phyloP scores from a whole-genome alignment of 495 filamentous ascomycete species.

The Lasiosphaeria hispida region DNA sequence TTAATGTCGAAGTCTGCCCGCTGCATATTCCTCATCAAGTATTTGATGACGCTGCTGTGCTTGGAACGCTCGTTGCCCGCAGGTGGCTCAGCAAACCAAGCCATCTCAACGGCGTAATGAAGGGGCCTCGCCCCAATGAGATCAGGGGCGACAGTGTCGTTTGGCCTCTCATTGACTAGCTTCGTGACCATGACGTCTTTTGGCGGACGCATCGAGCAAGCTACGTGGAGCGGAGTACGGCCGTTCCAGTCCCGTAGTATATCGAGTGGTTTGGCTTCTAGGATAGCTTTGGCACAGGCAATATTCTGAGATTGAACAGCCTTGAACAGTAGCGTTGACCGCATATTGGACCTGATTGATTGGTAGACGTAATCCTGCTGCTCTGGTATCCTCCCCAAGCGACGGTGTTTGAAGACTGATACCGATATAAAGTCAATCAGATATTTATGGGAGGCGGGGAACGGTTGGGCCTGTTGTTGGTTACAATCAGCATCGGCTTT shows the following conservation, averaged over 20 bases:
- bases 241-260: background rate
- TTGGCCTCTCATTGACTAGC: conserved; percentile 5
- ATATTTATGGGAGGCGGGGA: background rate
- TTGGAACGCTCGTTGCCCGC: background rate
- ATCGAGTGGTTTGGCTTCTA: background rate
- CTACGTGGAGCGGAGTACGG: conserved; percentile 12
- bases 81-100: background rate
- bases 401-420: conserved; percentile 5
- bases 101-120: conserved; percentile 4
- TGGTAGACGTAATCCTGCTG: conserved; percentile 13
- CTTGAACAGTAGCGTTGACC: conserved; percentile 7
- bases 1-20: conserved; percentile 9
- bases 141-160: conserved; percentile 9
- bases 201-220: background rate
- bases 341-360: conserved; percentile 2
- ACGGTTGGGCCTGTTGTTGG: background rate
- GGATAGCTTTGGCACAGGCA: background rate
- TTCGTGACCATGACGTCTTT: conserved; percentile 7
- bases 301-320: background rate
- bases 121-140: conserved; percentile 13
- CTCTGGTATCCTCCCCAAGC: conserved; percentile 5
- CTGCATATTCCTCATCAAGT: conserved; percentile 16
- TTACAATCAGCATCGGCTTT: background rate
- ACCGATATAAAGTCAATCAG: conserved; percentile 6
- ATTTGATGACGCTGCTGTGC: background rate